Base-by-base conservation (phyloP, 441 rosid species). In the Corymbia calophylla region DNA sequence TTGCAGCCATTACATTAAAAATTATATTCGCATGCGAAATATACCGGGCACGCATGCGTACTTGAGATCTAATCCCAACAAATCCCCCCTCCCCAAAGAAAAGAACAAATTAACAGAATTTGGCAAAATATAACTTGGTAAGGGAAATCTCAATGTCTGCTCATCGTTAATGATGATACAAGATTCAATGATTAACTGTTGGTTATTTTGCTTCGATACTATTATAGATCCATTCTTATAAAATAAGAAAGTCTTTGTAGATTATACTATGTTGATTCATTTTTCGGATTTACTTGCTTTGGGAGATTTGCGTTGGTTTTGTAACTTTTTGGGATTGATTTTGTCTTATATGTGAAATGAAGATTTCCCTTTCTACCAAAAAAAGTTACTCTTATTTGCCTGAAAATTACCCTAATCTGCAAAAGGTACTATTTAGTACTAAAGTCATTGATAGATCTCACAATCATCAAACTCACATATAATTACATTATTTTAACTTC, bases 241-340 rank as follows among this genome's bases (percentile, higher is more conserved):
- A 1, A 1, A 62, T 13, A 4, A 62, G 32, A 1, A 1, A 29
- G 18, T 62, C 32, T 29, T 4, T 29, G 0, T 62, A 58, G 2
- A 6, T 29, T 62, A 1, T 62, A 6, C 8, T 18, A 62, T 0
- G 3, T 29, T 29, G 5, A 66, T n/a, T 66, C 39, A n/a, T 66
- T 31, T 66, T 66, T 31, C 5, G 31, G 1, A 66, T 27, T 8
- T 16, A 66, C 1, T n/a, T 66, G 32, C 21, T 66, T 4, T 31
- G 39, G 16, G 39, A 8, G 39, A 0, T 66, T n/a, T 15, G 10
- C 3, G 0, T 31, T 66, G 17, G 1, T 66, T 66, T 66, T 31
- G 2, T 31, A n/a, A 66, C 11, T 66, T 9, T 66, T 64, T 0
- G 5, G 73, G 31, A 66, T n/a, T 7, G 21, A 15, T n/a, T 64